Percentiles rank a stretch among this genome's conserved stretches.
These are phyloP conservation scores for Paragyromitra xinjiangensis DNA, from an alignment of 495 filamentous ascomycete genomes.

Conservation along the genomic window DNA sequence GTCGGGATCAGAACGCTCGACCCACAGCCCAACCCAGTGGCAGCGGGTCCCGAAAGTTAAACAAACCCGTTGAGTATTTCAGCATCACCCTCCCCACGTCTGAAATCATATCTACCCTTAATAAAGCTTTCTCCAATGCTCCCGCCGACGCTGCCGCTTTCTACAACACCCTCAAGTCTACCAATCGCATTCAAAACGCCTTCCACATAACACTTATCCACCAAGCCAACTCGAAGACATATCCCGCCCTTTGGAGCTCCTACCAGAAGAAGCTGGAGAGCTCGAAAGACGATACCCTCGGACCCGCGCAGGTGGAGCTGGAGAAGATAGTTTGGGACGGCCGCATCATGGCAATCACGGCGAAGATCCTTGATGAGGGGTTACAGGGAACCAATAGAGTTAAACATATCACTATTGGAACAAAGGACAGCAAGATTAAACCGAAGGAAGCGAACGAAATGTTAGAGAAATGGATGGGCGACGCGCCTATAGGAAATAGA, in stretches of 20 bases:
- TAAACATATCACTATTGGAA: constrained; percentile 92
- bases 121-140: constrained; percentile 68
- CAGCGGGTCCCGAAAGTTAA: constrained; percentile 24
- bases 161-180: constrained; percentile 76
- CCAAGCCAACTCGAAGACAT: constrained; percentile 66
- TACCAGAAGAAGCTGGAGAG: constrained; percentile 66
- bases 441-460: constrained; percentile 93
- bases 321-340: constrained; percentile 75
- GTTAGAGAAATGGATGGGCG: constrained; percentile 58
- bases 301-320: constrained; percentile 63
- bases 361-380: constrained; percentile 67
- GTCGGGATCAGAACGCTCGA: neutral
- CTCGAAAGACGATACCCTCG: constrained; percentile 59
- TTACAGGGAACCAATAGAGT: constrained; percentile 79
- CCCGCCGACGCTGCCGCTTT: constrained; percentile 66
- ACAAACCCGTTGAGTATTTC: constrained; percentile 80
- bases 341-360: constrained; percentile 87
- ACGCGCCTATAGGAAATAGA: constrained; percentile 1
- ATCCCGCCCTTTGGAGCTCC: constrained; percentile 74
- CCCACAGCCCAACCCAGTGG: neutral
- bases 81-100: constrained; percentile 62
- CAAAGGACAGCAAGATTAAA: constrained; percentile 74
- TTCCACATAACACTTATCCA: constrained; percentile 98
- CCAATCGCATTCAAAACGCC: constrained; percentile 76
- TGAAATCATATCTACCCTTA: constrained; percentile 69